Evolutionary conservation across 208 protist genomes (phyloP).

Genomic region (Wallacemonas rigidus): DNA sequence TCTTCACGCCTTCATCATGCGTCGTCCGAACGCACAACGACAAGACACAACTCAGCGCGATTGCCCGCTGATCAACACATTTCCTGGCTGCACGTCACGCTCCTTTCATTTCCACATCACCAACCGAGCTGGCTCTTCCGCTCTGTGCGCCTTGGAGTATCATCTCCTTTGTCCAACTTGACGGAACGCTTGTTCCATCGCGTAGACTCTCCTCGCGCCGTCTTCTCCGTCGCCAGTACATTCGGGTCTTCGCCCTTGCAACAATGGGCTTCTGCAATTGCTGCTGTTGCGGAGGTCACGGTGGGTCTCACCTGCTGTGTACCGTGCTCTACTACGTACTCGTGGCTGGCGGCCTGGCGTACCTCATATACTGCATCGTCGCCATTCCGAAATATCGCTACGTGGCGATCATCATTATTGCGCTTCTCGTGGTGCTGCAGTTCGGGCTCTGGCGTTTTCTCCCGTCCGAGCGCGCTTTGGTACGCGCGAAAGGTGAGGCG

Average conservation of each 20-base stretch:
- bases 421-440: conserved; percentile 27
- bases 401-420: conserved; percentile 33
- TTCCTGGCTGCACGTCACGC: too few species aligned
- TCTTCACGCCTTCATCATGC: too few species aligned
- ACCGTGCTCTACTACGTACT: conserved; percentile 24
- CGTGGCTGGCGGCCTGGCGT: conserved; percentile 9
- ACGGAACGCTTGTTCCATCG: too few species aligned
- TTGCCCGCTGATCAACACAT: too few species aligned
- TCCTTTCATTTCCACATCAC: too few species aligned
- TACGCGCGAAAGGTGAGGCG: conserved; percentile 17
- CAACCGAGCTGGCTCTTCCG: too few species aligned
- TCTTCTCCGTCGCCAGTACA: not conserved
- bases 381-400: conserved; percentile 41
- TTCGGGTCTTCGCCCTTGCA: not conserved
- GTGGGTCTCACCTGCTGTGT: not conserved
- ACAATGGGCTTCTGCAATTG: conserved; percentile 15
- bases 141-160: too few species aligned
- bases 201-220: too few species aligned
- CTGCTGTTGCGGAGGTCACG: not conserved
- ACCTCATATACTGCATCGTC: conserved; percentile 38
- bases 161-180: too few species aligned
- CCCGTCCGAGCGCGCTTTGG: conserved; percentile 27
- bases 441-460: conserved; percentile 40
- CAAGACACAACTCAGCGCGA: too few species aligned
- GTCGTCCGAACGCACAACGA: too few species aligned